Evolutionary conservation across 192 early-diverging fungal species (phyloP).

Genomic region (Backusella liffmaniae): DNA sequence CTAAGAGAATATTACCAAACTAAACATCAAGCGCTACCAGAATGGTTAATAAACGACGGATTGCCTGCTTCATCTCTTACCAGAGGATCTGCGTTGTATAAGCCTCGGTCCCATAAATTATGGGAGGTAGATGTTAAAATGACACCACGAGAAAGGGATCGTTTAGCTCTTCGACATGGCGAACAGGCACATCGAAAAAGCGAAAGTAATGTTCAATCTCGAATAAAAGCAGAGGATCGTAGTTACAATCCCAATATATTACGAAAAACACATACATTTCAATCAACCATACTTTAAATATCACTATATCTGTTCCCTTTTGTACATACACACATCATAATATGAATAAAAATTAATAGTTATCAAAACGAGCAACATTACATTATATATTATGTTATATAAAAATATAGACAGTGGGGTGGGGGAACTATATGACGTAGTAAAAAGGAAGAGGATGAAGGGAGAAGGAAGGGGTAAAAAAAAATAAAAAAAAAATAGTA

Average conservation of each 20-base stretch:
- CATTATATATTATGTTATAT: neutral
- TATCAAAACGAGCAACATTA: neutral
- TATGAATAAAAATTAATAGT: neutral
- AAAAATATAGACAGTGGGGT: neutral
- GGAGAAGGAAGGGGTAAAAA: neutral
- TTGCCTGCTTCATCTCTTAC: neutral
- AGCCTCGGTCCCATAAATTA: neutral
- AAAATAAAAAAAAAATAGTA: neutral
- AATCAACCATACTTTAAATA: neutral
- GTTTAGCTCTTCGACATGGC: neutral
- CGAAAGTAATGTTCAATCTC: neutral
- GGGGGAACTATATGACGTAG: neutral
- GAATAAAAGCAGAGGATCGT: neutral
- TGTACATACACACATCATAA: neutral
- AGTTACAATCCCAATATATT: neutral
- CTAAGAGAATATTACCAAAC: constrained; percentile 51
- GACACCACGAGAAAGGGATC: neutral
- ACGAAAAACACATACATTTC: neutral
- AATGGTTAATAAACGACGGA: constrained; percentile 11
- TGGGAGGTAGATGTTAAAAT: neutral
- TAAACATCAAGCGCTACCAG: constrained; percentile 35
- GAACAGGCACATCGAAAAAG: neutral
- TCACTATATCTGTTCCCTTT: neutral
- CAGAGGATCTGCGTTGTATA: neutral
- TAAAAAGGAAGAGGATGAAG: neutral